Evolutionary conservation across 805 yeast species (phyloP).

Genomic region (Nakazawaea siamensis): DNA sequence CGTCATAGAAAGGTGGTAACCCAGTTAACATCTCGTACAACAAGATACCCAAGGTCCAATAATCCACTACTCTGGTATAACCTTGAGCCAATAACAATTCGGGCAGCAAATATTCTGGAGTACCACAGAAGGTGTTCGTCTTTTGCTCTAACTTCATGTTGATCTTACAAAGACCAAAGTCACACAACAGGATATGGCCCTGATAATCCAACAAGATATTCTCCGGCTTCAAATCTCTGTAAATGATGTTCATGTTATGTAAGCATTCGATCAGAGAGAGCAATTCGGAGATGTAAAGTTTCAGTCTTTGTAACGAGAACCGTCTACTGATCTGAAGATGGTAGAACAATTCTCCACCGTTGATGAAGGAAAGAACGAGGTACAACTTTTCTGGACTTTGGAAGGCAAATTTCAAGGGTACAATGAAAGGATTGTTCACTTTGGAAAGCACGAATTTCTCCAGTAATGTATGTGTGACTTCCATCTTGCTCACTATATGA

Average conservation of each 20-base stretch:
- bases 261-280: conserved; percentile 87
- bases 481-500: conserved; percentile 88
- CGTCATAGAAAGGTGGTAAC: conserved; percentile 94
- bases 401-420: conserved; percentile 91
- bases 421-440: conserved; percentile 91
- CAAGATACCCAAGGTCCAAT: conserved; percentile 97
- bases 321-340: conserved; percentile 88
- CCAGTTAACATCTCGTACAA: conserved; percentile 96
- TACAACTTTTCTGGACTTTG: conserved; percentile 96
- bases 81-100: conserved; percentile 88
- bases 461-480: conserved; percentile 93
- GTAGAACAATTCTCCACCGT: conserved; percentile 95
- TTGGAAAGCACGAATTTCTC: conserved; percentile 93
- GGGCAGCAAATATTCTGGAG: conserved; percentile 96
- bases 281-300: conserved; percentile 92
- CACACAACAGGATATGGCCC: conserved; percentile 97
- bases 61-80: conserved; percentile 91
- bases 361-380: conserved; percentile 83
- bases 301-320: conserved; percentile 80
- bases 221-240: conserved; percentile 94
- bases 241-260: conserved; percentile 87
- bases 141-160: conserved; percentile 88
- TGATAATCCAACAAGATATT: conserved; percentile 90
- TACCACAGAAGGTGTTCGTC: conserved; percentile 90
- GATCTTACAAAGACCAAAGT: conserved; percentile 92